phyloP scores from a whole-genome alignment of 2,329 filamentous ascomycete genomes.

The Cladophialophora chaetospira region DNA sequence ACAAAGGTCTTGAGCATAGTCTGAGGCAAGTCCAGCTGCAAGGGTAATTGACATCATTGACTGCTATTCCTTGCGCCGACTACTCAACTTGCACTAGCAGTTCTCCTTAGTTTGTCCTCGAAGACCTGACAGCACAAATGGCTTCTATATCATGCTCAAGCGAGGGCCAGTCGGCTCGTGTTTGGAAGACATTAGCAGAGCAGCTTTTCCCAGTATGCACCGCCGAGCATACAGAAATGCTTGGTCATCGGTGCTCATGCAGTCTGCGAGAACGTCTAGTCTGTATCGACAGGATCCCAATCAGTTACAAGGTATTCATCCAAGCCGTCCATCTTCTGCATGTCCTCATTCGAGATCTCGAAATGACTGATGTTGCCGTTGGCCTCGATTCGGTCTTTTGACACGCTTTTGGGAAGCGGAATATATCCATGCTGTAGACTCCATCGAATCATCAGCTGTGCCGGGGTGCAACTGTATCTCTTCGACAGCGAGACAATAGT shows the following conservation, averaged over 20 bases:
- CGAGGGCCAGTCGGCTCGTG: neutral
- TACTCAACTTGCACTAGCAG: neutral
- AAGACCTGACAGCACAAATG: neutral
- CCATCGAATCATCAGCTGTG: conserved; percentile 77
- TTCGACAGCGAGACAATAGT: conserved; percentile 62
- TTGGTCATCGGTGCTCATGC: conserved; percentile 4
- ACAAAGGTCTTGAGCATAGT: too few species aligned
- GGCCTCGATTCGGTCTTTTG: conserved; percentile 62
- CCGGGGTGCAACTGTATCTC: conserved; percentile 70
- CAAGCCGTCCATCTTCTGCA: conserved; percentile 60
- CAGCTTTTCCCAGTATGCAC: neutral
- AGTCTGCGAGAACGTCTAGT: conserved; percentile 13
- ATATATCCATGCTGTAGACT: conserved; percentile 73
- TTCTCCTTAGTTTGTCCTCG: neutral
- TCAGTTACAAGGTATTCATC: conserved; percentile 75
- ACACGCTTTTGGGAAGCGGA: conserved; percentile 72
- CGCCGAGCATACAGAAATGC: neutral
- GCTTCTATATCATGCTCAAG: neutral
- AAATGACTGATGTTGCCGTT: conserved; percentile 62
- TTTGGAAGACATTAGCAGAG: neutral
- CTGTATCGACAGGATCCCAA: conserved; percentile 45
- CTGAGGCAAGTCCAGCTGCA: too few species aligned
- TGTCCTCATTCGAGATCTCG: conserved; percentile 28
- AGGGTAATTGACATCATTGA: conserved; percentile 4
- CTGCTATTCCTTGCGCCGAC: too few species aligned